phyloP scores from a whole-genome alignment of 2,329 filamentous ascomycete genomes.

The Onygenales sp. region DNA sequence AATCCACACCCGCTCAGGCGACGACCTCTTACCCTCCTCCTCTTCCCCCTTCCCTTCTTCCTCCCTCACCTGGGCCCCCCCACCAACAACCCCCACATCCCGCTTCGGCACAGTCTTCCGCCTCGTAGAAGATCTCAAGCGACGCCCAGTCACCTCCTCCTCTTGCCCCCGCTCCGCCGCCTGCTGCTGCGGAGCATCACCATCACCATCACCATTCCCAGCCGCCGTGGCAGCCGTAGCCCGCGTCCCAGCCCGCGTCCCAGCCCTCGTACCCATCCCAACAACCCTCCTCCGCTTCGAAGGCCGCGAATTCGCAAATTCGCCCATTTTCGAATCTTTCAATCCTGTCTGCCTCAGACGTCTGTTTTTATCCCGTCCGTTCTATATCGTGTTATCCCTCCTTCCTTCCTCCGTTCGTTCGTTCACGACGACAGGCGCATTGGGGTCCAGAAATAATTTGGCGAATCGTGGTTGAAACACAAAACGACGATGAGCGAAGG shows the following conservation, averaged over 20 bases:
- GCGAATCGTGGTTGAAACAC: no score
- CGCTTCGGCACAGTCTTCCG: neutral
- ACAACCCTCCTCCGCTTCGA: conserved; percentile 29
- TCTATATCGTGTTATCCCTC: no score
- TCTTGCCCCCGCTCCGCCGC: neutral
- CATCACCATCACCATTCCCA: neutral
- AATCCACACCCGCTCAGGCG: neutral
- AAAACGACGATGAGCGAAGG: no score
- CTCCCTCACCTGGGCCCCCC: neutral
- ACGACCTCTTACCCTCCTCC: neutral
- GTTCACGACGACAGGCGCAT: no score
- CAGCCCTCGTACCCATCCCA: neutral
- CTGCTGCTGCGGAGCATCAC: no score
- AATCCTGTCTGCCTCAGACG: no score
- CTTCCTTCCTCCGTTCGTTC: no score
- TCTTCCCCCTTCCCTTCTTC: neutral
- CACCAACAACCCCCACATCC: neutral
- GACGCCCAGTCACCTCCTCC: neutral
- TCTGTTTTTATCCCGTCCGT: no score
- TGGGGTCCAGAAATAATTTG: no score
- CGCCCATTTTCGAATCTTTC: neutral
- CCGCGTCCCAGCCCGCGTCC: conserved; percentile 23
- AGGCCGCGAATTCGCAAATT: conserved; percentile 14
- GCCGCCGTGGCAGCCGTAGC: conserved; percentile 22
- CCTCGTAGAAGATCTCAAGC: neutral